These are phyloP conservation scores for Conticribra guillardii DNA, from an alignment of 108 stramenopile species.

Conservation along the genomic window DNA sequence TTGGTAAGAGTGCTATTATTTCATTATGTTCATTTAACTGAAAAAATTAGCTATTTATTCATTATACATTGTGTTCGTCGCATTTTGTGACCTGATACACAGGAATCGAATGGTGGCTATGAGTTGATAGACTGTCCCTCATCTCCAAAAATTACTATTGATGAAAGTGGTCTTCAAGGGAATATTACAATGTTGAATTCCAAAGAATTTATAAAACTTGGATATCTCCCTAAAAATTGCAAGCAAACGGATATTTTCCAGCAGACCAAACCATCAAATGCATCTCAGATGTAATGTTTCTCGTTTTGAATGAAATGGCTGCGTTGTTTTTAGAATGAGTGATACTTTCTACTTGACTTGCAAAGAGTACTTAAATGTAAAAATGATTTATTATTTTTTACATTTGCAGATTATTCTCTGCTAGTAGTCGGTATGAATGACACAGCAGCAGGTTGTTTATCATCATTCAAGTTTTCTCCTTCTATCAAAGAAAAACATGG, in stretches of 20 bases:
- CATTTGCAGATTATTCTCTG: no score
- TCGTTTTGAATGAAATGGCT: no score
- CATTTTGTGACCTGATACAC: constrained; percentile 9
- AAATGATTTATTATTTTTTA: no score
- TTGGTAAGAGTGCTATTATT: constrained; percentile 16
- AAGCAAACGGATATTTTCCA: constrained; percentile 23
- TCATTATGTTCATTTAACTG: no score
- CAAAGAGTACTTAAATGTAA: no score
- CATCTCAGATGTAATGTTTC: constrained; percentile 31
- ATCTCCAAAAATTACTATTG: constrained; percentile 24
- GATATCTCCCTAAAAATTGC: constrained; percentile 23
- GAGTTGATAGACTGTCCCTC: constrained; percentile 41
- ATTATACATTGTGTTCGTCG: neutral
- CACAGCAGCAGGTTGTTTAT: no score
- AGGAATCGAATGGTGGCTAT: constrained; percentile 16
- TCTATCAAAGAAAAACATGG: no score
- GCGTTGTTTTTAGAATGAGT: no score
- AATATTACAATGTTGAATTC: constrained; percentile 29
- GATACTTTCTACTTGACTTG: no score
- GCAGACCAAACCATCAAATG: constrained; percentile 11
- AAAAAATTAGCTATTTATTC: neutral
- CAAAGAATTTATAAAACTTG: constrained; percentile 35
- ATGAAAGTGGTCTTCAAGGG: constrained; percentile 38
- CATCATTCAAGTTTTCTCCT: no score
- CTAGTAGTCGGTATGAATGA: no score